phyloP scores from a whole-genome alignment of 805 yeast genomes.

The Metschnikowia amazonensis region DNA sequence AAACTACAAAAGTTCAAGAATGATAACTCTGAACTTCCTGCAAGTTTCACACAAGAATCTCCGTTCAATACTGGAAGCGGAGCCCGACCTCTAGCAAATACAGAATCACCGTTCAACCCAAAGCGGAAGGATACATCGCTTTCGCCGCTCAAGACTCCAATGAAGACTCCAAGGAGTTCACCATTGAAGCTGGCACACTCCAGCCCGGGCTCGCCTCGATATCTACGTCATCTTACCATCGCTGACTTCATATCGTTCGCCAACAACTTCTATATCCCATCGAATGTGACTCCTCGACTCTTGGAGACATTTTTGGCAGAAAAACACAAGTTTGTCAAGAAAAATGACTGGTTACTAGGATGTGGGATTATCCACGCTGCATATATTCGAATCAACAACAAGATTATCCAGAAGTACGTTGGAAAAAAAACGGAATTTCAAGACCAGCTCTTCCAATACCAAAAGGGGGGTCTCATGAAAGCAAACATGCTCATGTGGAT shows the following conservation, averaged over 20 bases:
- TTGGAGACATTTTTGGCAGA: constrained; percentile 49
- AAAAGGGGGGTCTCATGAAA: constrained; percentile 49
- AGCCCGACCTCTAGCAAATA: constrained; percentile 4
- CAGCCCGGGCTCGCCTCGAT: constrained; percentile 10
- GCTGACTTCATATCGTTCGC: constrained; percentile 46
- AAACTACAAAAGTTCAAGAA: constrained; percentile 27
- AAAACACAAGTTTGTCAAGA: constrained; percentile 46
- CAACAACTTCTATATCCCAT: constrained; percentile 61
- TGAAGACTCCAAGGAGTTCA: constrained; percentile 13
- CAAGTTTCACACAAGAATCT: constrained; percentile 7
- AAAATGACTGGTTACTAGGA: constrained; percentile 64
- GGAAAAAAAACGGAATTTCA: constrained; percentile 48
- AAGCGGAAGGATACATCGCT: neutral
- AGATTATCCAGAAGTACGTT: constrained; percentile 40
- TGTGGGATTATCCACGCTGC: constrained; percentile 65
- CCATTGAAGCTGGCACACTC: constrained; percentile 7
- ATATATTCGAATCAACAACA: constrained; percentile 51
- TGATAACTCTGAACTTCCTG: neutral
- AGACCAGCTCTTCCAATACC: constrained; percentile 49
- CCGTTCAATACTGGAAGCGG: constrained; percentile 9
- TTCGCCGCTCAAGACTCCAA: constrained; percentile 19
- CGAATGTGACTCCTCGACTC: constrained; percentile 46
- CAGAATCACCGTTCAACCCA: constrained; percentile 15
- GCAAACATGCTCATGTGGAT: constrained; percentile 52
- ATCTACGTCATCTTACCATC: constrained; percentile 23